Evolutionary conservation across 768 basidiomycete genomes (phyloP), one percentile per base, ranked within the genome.

Genomic region (Lactarius quietus): DNA sequence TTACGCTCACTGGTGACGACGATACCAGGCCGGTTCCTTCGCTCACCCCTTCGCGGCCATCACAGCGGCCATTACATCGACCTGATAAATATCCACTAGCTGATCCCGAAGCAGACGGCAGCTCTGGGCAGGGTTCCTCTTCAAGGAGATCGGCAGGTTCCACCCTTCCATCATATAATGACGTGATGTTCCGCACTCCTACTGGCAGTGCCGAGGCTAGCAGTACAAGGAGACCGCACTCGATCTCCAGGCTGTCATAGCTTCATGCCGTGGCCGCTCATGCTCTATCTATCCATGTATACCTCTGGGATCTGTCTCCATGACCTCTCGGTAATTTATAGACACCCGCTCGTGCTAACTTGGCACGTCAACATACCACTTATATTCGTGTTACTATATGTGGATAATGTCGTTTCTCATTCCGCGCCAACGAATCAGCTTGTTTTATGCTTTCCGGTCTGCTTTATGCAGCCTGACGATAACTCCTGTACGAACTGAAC

Each of bases 351-450:
- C 33, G 39, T 36, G 39, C 51, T 33, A 57, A 48, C 48, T 51
- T 10, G 29, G 35, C 45, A 23, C 61, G 26, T 33, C 31, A 26
- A n/a, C 55, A 62, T 58, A 67, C 63, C 66, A 66, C 48, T 48
- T 57, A 26, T 43, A n/a, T 65, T 65, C 52, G 54, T 54, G 63
- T 65, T 69, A 72, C 69, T 58, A 64, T 67, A 72, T 68, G 66
- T 69, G 38, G 31, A 59, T 45, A 67, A 65, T 20, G 26, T 71
- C 70, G 76, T 66, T 72, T 69, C 57, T 77, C 74, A 74, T 76
- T 78, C 20, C 23, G 35, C 38, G 26, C 23, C 52, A 70, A 71
- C 52, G 33, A 33, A 66, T 26, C n/a, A 20, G 41, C 53, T 18
- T 26, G 61, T 54, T 26, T 31, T 53, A 35, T 59, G 57, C 33